Base-by-base conservation (phyloP, 352 stramenopile species). In the Phytophthora rubi region DNA sequence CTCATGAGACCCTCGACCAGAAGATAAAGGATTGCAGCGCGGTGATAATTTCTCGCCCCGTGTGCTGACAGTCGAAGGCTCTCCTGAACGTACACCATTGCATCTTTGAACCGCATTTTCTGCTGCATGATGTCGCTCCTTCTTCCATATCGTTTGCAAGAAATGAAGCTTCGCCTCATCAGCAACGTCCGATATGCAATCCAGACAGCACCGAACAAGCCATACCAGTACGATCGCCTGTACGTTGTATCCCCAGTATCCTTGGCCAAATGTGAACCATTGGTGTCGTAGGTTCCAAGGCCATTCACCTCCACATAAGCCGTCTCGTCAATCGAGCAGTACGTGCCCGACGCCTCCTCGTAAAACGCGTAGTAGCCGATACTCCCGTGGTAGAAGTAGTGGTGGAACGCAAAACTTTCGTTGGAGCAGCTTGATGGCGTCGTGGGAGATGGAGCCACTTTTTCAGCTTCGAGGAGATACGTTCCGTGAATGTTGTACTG, bases 1-100 rank as follows among this genome's bases (percentile, higher is more conserved):
- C 56, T 60, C 68, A 75, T 75, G 4, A 71, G 32, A 3, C 68
- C 63, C 52, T 75, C 68, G 6, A 71, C 33, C 4, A 75, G 35
- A n/a, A 75, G 12, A 32, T 71, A 75, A 13, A 75, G 26, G 8
- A 75, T n/a, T 15, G 4, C 33, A 1, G 49, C n/a, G 10, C 68
- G 68, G 23, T 75, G 68, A 4, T 64, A 65, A 15, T 71, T 71
- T n/a, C 48, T 55, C n/a, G 62, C 63, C 1, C 62, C 56, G 15
- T 68, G 62, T 2, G 62, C 53, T 3, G 62, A 56, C 6, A 68
- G n/a, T 8, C 55, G 47, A 18, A 71, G 15, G 12, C 49, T 76
- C 23, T 73, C 68, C 12, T 73, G 54, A 33, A 70, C 48, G 26
- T 66, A 73, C 37, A 76, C 57, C 9, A 67, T 6, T 2, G 52